Percentiles rank a stretch among this genome's conserved stretches.
Conservation (phyloP, 805 yeast genomes). For the Kazachstania taianensis region DNA sequence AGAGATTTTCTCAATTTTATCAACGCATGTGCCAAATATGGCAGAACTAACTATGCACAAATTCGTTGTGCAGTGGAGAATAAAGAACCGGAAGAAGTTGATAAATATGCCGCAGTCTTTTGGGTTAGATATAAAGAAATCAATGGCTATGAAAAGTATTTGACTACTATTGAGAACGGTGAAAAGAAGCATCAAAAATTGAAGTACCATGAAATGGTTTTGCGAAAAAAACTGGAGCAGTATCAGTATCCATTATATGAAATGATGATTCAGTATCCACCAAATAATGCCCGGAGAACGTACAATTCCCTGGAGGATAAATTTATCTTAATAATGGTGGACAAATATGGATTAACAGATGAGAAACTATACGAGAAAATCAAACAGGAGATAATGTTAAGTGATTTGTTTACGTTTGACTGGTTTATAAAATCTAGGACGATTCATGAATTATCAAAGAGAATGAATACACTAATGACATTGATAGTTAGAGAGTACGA, state of each 20-base stretch:
- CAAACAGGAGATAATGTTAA: conserved; percentile 49
- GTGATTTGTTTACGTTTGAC: conserved; percentile 57
- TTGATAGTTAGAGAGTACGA: conserved; percentile 64
- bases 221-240: conserved; percentile 43
- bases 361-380: conserved; percentile 53
- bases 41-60: conserved; percentile 39
- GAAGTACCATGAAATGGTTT: conserved; percentile 43
- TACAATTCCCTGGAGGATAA: conserved; percentile 65
- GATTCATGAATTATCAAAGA: conserved; percentile 58
- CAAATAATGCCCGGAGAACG: conserved; percentile 70
- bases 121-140: conserved; percentile 53
- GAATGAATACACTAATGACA: conserved; percentile 55
- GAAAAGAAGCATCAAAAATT: conserved; percentile 55
- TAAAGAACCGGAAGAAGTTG: conserved; percentile 51
- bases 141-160: conserved; percentile 62
- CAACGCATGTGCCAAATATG: conserved; percentile 59
- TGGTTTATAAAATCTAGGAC: conserved; percentile 68
- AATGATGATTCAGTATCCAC: conserved; percentile 60
- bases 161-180: conserved; percentile 62
- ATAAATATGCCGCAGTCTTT: conserved; percentile 46
- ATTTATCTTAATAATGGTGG: conserved; percentile 48
- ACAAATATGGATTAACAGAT: conserved; percentile 54
- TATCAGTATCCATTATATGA: conserved; percentile 53
- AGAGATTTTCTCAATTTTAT: conserved; percentile 66
- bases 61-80: conserved; percentile 49